Conservation (phyloP, 305 asterid species). For the Fraxinus paxiana region DNA sequence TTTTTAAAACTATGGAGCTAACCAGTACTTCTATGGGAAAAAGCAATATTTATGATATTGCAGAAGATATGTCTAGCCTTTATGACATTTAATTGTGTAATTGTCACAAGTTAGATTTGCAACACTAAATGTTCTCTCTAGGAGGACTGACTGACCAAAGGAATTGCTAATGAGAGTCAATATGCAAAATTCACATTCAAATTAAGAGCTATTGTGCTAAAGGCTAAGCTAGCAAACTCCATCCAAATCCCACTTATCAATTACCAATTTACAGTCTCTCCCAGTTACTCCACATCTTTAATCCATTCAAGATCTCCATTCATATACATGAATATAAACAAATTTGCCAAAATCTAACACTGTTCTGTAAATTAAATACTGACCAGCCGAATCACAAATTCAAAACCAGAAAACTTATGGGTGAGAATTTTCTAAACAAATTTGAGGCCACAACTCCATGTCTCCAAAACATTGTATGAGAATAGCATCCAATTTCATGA, state of each 20-base stretch:
- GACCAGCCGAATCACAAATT: not conserved
- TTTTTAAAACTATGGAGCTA: not conserved
- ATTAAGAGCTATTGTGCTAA: not conserved
- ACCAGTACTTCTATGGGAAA: not conserved
- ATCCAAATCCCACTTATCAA: not conserved
- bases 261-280: not conserved
- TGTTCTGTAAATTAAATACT: not conserved
- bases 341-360: not conserved
- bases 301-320: not conserved
- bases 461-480: not conserved
- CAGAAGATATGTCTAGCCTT: not conserved
- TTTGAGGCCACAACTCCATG: not conserved
- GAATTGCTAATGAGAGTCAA: not conserved
- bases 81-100: not conserved
- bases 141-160: not conserved
- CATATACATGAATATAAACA: not conserved
- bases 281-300: not conserved
- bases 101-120: not conserved
- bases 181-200: not conserved
- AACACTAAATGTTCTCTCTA: not conserved
- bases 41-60: not conserved
- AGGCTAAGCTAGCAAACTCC: not conserved
- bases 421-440: not conserved
- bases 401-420: not conserved
- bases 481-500: not conserved